These are phyloP conservation scores for Hygrocybe coccinea DNA, from an alignment of 768 basidiomycete genomes.

Conservation along the genomic window DNA sequence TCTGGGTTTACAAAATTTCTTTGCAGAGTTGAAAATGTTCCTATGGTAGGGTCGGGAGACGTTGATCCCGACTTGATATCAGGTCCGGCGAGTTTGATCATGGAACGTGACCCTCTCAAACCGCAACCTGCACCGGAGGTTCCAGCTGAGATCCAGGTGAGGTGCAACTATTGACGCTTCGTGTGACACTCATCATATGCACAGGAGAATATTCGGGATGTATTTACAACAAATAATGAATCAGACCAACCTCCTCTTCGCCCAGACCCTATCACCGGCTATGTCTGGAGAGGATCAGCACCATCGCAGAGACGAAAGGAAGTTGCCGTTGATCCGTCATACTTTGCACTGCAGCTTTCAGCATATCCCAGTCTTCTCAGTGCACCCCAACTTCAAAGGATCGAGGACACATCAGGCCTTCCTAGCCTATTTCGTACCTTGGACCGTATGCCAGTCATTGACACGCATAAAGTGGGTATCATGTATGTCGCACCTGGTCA, in stretches of 20 bases:
- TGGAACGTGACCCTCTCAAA: constrained; percentile 51
- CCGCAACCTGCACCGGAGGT: constrained; percentile 17
- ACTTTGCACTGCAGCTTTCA: constrained; percentile 81
- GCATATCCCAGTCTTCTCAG: constrained; percentile 47
- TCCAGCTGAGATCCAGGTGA: constrained; percentile 11
- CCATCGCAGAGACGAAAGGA: constrained; percentile 88
- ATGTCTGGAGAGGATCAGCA: constrained; percentile 81
- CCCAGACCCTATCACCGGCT: constrained; percentile 76
- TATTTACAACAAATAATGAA: constrained; percentile 20
- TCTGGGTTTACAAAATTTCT: constrained; percentile 85
- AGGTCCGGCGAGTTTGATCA: constrained; percentile 65
- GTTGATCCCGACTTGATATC: constrained; percentile 75
- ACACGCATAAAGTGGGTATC: constrained; percentile 94
- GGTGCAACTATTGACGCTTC: constrained; percentile 1
- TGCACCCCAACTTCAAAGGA: constrained; percentile 38
- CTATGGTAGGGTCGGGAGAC: constrained; percentile 78
- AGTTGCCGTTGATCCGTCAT: constrained; percentile 79
- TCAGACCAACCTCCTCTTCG: constrained; percentile 30
- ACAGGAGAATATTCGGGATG: constrained; percentile 27
- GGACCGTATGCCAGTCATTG: constrained; percentile 88
- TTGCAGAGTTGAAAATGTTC: constrained; percentile 84
- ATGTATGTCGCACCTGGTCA: constrained; percentile 95
- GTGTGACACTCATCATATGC: constrained; percentile 1
- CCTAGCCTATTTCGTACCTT: constrained; percentile 59
- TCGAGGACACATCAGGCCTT: constrained; percentile 51